Evolutionary conservation across 768 basidiomycete genomes (phyloP).

Genomic region (Artomyces pyxidatus): DNA sequence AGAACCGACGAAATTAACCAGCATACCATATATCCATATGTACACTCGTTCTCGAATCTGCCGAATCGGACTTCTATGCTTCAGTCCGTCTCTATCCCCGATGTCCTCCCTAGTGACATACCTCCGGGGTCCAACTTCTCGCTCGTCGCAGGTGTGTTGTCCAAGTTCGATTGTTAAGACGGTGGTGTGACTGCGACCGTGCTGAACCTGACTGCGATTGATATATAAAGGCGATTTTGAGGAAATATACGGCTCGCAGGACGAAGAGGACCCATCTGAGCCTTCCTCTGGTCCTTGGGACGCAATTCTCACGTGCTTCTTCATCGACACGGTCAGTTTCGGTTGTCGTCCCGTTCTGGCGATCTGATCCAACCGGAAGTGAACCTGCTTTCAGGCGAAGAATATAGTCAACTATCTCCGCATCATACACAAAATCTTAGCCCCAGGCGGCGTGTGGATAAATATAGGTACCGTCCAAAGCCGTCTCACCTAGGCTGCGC

Average conservation of each 20-base stretch:
- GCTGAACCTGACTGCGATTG: too few relatives aligned
- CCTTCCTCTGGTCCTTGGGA: constrained; percentile 80
- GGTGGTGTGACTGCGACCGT: background rate
- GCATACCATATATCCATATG: constrained; percentile 78
- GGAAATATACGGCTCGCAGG: constrained; percentile 68
- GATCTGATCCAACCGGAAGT: background rate
- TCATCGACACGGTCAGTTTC: constrained; percentile 79
- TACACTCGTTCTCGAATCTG: constrained; percentile 89
- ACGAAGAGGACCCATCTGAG: constrained; percentile 38
- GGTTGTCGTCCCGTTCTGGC: background rate
- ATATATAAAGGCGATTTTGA: constrained; percentile 96
- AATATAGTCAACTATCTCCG: constrained; percentile 88
- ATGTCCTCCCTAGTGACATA: constrained; percentile 71
- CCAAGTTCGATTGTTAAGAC: background rate
- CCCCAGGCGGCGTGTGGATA: constrained; percentile 86
- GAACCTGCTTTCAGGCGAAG: constrained; percentile 52
- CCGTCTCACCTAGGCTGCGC: background rate
- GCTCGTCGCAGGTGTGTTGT: constrained; percentile 64
- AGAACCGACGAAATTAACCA: constrained; percentile 61
- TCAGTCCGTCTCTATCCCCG: constrained; percentile 66
- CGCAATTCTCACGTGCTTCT: constrained; percentile 90
- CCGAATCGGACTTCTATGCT: constrained; percentile 53
- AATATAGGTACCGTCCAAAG: constrained; percentile 53
- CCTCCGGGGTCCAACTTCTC: constrained; percentile 64
- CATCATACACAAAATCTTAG: constrained; percentile 76